phyloP scores from a whole-genome alignment of 345 rosid genomes.

The Trapa incisa region DNA sequence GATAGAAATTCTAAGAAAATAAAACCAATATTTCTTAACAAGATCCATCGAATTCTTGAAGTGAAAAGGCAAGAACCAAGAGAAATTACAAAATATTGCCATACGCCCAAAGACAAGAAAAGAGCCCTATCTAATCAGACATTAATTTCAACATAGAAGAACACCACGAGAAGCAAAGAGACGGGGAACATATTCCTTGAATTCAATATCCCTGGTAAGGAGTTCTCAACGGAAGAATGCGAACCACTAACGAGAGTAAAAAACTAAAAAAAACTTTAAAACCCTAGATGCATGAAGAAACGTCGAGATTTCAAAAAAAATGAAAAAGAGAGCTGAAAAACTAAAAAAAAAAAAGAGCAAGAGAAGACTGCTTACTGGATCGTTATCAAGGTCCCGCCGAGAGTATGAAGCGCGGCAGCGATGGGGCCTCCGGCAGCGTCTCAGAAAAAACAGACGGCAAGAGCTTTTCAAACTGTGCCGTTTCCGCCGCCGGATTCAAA shows the following conservation, averaged over 20 bases:
- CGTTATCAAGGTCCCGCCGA: not conserved
- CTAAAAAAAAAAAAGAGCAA: not conserved
- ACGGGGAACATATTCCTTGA: not conserved
- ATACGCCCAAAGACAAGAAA: not conserved
- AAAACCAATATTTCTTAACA: too few relatives aligned
- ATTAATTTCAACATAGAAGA: not conserved
- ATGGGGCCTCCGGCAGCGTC: not conserved
- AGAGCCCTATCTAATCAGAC: not conserved
- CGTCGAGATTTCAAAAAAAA: not conserved
- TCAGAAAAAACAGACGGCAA: not conserved
- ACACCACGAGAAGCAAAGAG: not conserved
- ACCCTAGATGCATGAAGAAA: not conserved
- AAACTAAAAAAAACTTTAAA: not conserved
- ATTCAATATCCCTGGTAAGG: not conserved
- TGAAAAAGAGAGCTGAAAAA: not conserved
- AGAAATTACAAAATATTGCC: not conserved
- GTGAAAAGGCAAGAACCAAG: too few relatives aligned
- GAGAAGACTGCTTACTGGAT: not conserved
- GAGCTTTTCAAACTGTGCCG: not conserved
- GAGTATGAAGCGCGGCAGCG: not conserved
- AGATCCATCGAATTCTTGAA: too few relatives aligned
- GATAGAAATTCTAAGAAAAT: too few relatives aligned
- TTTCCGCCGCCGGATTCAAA: not conserved
- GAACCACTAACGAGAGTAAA: not conserved
- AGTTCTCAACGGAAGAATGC: not conserved